phyloP scores from a whole-genome alignment of 1,139 yeast species.

The Trichomonascaceae sp. region DNA sequence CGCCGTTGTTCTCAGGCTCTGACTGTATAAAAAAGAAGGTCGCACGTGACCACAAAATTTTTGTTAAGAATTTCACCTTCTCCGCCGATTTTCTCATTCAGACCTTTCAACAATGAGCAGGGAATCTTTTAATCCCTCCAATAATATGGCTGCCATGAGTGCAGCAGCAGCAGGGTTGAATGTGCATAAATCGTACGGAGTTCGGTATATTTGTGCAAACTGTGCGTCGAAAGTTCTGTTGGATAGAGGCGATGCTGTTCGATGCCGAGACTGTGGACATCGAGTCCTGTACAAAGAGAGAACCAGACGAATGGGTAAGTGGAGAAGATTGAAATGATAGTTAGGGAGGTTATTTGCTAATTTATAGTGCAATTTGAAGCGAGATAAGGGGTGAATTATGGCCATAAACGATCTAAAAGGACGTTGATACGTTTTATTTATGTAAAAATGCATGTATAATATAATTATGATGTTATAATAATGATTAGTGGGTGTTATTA shows the following conservation, averaged over 20 bases:
- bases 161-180: conserved; percentile 63
- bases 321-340: neutral
- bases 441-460: neutral
- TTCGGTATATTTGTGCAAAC: conserved; percentile 91
- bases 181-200: conserved; percentile 74
- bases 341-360: conserved; percentile 5
- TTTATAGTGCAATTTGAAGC: conserved; percentile 57
- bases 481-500: neutral
- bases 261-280: conserved; percentile 98
- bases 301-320: conserved; percentile 84
- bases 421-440: neutral
- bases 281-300: conserved; percentile 95
- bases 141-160: conserved; percentile 58
- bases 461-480: neutral
- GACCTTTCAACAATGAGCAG: conserved; percentile 35
- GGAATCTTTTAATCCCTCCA: conserved; percentile 92
- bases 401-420: too few relatives aligned
- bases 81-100: neutral
- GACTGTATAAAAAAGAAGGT: neutral
- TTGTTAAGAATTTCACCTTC: neutral
- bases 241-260: conserved; percentile 91
- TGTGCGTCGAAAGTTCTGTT: conserved; percentile 87
- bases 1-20: neutral
- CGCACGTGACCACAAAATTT: neutral
- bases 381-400: too few relatives aligned